A percentile compares a stretch with the other conserved stretches of the same genome.
These are phyloP conservation scores for Adansonia gregorii DNA, from an alignment of 441 rosid species.

Conservation along the genomic window DNA sequence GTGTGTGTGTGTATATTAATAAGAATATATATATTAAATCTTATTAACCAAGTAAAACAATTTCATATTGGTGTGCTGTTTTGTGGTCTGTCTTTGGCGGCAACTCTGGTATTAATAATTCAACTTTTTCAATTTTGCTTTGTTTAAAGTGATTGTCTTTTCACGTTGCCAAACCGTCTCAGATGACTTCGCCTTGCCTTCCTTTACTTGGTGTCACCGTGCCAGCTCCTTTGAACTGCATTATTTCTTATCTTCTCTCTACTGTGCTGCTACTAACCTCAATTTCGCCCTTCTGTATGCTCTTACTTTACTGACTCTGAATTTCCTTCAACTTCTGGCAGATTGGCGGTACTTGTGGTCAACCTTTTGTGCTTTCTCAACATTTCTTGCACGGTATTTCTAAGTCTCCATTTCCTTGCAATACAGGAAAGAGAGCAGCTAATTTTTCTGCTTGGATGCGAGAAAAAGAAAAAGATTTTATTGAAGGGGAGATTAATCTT, in stretches of 20 bases:
- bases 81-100: conserved; percentile 13
- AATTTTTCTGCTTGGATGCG: conserved; percentile 75
- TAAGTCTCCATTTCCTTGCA: conserved; percentile 75
- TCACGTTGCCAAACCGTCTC: not conserved
- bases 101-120: not conserved
- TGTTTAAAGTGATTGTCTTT: conserved; percentile 11
- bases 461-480: conserved; percentile 62
- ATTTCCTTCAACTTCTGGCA: conserved; percentile 42
- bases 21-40: not conserved
- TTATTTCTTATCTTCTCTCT: conserved; percentile 15
- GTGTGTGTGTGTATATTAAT: too few species aligned
- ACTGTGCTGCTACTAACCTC: not conserved
- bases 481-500: conserved; percentile 59
- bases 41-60: conserved; percentile 4
- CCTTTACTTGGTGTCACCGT: not conserved
- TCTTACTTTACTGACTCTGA: conserved; percentile 13
- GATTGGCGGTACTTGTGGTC: conserved; percentile 88
- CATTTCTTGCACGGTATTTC: conserved; percentile 77
- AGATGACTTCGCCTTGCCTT: conserved; percentile 10
- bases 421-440: conserved; percentile 87
- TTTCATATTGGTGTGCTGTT: conserved; percentile 12
- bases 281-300: not conserved
- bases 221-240: not conserved
- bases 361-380: conserved; percentile 81
- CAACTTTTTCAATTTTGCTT: conserved; percentile 1